Percentiles rank a stretch among this genome's conserved stretches.
phyloP scores from a whole-genome alignment of 1,284 basidiomycete genomes.

The Agaricales sp. region DNA sequence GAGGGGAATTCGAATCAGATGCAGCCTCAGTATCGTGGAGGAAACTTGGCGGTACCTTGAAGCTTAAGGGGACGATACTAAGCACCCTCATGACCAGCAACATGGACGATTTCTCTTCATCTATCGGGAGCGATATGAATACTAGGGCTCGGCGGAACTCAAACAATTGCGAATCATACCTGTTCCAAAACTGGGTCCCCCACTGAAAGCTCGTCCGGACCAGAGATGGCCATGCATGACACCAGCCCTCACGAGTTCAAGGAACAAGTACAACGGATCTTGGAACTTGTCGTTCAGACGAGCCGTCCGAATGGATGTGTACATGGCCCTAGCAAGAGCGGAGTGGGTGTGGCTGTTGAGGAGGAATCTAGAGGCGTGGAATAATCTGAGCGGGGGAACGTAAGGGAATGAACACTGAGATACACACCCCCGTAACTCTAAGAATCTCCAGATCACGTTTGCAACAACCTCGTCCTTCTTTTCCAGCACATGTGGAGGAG shows the following conservation, averaged over 20 bases:
- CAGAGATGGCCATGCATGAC: conserved; percentile 93
- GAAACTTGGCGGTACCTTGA: conserved; percentile 54
- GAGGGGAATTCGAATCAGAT: neutral
- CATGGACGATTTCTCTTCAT: conserved; percentile 88
- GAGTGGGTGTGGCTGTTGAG: conserved; percentile 85
- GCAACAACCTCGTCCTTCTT: conserved; percentile 99
- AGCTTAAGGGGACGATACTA: conserved; percentile 87
- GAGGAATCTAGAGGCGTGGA: conserved; percentile 55
- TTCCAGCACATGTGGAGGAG: conserved; percentile 52
- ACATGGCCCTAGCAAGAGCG: conserved; percentile 83
- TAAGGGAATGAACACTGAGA: conserved; percentile 6
- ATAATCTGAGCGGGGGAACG: conserved; percentile 10
- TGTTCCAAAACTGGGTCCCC: conserved; percentile 90
- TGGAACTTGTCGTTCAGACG: conserved; percentile 97
- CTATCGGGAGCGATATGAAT: conserved; percentile 23
- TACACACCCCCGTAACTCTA: conserved; percentile 83
- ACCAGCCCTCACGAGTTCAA: conserved; percentile 88
- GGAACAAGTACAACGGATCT: conserved; percentile 87
- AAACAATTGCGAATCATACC: conserved; percentile 33
- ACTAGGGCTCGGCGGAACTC: conserved; percentile 7
- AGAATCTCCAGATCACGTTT: conserved; percentile 96
- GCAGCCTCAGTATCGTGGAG: conserved; percentile 2
- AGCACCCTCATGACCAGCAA: conserved; percentile 93
- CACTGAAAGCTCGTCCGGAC: conserved; percentile 82
- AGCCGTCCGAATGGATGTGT: conserved; percentile 65